A percentile compares a stretch with the other conserved stretches of the same genome.
Evolutionary conservation across 78 protist species (phyloP).

Genomic region (Planoprotostelium fungivorum): DNA sequence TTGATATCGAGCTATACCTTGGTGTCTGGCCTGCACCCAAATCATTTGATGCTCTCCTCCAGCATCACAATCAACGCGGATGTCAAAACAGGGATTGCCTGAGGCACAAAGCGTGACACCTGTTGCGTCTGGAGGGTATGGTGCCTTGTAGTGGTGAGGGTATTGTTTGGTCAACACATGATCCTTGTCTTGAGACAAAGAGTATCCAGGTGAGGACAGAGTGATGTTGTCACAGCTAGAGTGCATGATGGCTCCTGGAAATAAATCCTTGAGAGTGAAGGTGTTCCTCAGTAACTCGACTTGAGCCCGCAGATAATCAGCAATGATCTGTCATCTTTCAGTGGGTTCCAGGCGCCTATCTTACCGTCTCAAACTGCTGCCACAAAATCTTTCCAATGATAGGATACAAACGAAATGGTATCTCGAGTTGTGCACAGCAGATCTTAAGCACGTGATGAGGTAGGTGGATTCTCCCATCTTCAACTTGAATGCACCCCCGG

Average conservation of each 20-base stretch:
- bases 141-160: background rate
- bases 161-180: background rate
- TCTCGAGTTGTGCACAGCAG: background rate
- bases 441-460: background rate
- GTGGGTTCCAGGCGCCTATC: background rate
- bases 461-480: background rate
- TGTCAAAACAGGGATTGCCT: background rate
- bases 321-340: background rate
- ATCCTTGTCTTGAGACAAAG: background rate
- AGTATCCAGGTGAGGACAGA: background rate
- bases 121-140: background rate
- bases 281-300: background rate
- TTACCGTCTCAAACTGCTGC: background rate
- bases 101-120: background rate
- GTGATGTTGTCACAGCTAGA: background rate
- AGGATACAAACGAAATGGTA: background rate
- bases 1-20: background rate
- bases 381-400: background rate
- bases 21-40: background rate
- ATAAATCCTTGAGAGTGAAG: constrained; percentile 1
- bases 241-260: constrained; percentile 2
- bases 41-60: background rate
- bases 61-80: background rate
- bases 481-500: background rate
- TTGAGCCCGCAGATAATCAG: background rate